Conservation (phyloP, 306 rosid genomes). For the Medicago lupulina region DNA sequence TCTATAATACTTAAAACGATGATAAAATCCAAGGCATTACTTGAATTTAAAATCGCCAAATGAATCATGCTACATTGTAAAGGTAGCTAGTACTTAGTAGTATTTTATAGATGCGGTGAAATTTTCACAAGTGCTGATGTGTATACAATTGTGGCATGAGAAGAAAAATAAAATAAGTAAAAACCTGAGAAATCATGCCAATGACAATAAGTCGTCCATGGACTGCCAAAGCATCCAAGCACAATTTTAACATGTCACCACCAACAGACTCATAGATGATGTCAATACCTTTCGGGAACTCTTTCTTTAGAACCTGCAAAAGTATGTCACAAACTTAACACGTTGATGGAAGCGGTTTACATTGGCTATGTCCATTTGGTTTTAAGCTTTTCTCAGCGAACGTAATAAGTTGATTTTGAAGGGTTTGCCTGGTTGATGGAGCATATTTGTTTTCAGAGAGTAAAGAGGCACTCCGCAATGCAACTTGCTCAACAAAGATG, state of each 20-base stretch:
- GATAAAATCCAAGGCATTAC: no score
- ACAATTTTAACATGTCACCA: conserved; percentile 83
- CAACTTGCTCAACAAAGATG: not conserved
- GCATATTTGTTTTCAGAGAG: conserved; percentile 15
- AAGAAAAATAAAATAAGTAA: conserved; percentile 35
- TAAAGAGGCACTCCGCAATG: not conserved
- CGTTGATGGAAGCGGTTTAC: conserved; percentile 21
- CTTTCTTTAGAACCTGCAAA: conserved; percentile 73
- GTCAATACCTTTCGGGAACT: conserved; percentile 84
- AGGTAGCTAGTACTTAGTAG: no score
- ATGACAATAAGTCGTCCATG: conserved; percentile 84
- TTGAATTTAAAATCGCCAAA: no score
- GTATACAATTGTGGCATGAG: conserved; percentile 12
- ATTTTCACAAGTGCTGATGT: conserved; percentile 20
- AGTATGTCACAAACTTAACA: conserved; percentile 25
- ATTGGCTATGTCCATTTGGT: conserved; percentile 24
- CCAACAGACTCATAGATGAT: conserved; percentile 96
- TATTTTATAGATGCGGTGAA: conserved; percentile 18
- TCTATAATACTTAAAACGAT: no score
- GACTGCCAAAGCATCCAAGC: conserved; percentile 85
- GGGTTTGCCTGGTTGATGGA: not conserved
- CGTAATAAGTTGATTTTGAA: not conserved
- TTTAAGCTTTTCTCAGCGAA: conserved; percentile 7
- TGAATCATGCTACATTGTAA: no score
- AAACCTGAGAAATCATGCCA: conserved; percentile 99